phyloP scores from a whole-genome alignment of 768 basidiomycete species.

The Hericium erinaceus region DNA sequence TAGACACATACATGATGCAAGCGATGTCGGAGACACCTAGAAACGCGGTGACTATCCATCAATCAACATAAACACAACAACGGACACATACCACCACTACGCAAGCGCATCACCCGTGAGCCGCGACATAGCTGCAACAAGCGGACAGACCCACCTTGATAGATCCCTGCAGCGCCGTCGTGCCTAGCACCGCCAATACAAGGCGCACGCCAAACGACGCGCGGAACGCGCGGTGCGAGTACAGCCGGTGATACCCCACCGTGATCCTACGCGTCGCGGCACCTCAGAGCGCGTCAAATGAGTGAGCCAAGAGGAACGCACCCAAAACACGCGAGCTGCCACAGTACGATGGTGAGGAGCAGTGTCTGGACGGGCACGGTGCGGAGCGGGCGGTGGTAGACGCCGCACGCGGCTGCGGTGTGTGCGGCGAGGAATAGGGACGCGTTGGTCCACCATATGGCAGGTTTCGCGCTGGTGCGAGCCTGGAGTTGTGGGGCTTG shows the following conservation, averaged over 20 bases:
- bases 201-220: constrained; percentile 47
- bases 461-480: background rate
- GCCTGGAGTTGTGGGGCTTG: background rate
- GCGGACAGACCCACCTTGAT: constrained; percentile 43
- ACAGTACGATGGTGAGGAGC: constrained; percentile 43
- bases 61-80: background rate
- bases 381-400: constrained; percentile 39
- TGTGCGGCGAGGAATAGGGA: constrained; percentile 52
- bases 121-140: background rate
- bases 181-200: constrained; percentile 55
- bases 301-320: constrained; percentile 18
- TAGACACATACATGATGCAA: constrained; percentile 54
- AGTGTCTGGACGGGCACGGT: constrained; percentile 36
- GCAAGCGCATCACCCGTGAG: background rate
- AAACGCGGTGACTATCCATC: constrained; percentile 41
- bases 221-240: constrained; percentile 63
- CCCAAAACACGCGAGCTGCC: constrained; percentile 71
- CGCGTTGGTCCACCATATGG: constrained; percentile 58
- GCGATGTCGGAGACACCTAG: constrained; percentile 62
- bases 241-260: constrained; percentile 72
- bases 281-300: background rate
- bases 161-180: constrained; percentile 70
- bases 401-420: constrained; percentile 44
- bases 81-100: constrained; percentile 13
- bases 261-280: constrained; percentile 40